These are phyloP conservation scores for Brachypodium distachyon DNA, from an alignment of 202 grass and related monocot genomes.

Conservation along the genomic window DNA sequence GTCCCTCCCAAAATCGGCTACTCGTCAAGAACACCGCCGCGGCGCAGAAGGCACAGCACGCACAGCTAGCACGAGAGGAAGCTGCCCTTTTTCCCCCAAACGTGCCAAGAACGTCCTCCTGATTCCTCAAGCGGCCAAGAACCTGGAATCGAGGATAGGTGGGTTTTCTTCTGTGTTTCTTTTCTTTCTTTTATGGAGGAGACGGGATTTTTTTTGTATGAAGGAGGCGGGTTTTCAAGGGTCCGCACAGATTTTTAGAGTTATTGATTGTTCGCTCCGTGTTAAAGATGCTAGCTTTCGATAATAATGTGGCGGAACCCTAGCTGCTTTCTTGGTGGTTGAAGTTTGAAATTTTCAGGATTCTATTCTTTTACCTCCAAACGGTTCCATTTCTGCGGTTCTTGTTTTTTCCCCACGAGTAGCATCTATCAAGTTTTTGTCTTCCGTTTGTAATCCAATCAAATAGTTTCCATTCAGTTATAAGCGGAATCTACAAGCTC, in stretches of 20 bases:
- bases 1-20: constrained; percentile 11
- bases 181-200: not conserved
- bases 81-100: not conserved
- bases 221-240: not conserved
- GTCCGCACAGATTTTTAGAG: not conserved
- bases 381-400: not conserved
- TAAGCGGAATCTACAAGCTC: not conserved
- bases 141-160: not conserved
- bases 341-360: not conserved
- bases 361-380: not conserved
- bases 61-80: not conserved
- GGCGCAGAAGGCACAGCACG: not conserved
- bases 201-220: not conserved
- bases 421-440: not conserved
- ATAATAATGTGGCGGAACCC: not conserved
- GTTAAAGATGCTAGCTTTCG: not conserved
- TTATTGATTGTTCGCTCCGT: constrained; percentile 11
- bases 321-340: not conserved
- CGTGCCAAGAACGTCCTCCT: not conserved
- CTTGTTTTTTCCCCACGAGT: constrained; percentile 1
- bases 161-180: not conserved
- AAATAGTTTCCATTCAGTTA: not conserved
- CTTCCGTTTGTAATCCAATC: not conserved
- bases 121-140: not conserved
- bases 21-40: constrained; percentile 5